Conservation (phyloP, 441 rosid species). For the Gossypium laxum region DNA sequence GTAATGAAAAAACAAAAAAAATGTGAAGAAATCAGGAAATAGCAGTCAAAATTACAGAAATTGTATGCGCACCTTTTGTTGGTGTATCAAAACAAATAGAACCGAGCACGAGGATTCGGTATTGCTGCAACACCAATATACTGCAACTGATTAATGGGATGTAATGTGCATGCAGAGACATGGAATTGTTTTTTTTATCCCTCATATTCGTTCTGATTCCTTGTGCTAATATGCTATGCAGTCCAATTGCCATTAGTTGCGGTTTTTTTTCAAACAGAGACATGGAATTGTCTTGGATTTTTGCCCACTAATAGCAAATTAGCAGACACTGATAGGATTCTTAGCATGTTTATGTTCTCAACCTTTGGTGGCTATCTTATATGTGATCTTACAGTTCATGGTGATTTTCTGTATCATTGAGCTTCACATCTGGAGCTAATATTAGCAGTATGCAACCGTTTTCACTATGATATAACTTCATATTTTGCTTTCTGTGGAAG, state of each 20-base stretch:
- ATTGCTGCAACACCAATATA: not conserved
- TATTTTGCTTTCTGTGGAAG: not conserved
- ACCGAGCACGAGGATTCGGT: not conserved
- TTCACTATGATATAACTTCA: not conserved
- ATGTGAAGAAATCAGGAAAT: not conserved
- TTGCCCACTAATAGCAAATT: not conserved
- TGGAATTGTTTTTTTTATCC: not conserved
- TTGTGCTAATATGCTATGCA: not conserved
- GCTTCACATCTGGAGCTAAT: not conserved
- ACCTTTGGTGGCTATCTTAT: not conserved
- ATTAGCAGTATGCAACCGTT: not conserved
- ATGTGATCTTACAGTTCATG: not conserved
- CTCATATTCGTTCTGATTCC: not conserved
- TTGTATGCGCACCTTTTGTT: not conserved
- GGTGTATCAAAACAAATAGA: not conserved
- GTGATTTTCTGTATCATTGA: not conserved
- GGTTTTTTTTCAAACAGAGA: not conserved
- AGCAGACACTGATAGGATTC: not conserved
- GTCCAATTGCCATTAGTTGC: not conserved
- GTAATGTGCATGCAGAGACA: not conserved
- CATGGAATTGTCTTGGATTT: not conserved
- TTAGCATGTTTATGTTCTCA: not conserved
- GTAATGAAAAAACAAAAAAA: not conserved
- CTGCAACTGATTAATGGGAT: not conserved
- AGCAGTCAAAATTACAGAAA: not conserved